phyloP scores from a whole-genome alignment of 2,329 filamentous ascomycete genomes.

The Ophiobolus disseminans region DNA sequence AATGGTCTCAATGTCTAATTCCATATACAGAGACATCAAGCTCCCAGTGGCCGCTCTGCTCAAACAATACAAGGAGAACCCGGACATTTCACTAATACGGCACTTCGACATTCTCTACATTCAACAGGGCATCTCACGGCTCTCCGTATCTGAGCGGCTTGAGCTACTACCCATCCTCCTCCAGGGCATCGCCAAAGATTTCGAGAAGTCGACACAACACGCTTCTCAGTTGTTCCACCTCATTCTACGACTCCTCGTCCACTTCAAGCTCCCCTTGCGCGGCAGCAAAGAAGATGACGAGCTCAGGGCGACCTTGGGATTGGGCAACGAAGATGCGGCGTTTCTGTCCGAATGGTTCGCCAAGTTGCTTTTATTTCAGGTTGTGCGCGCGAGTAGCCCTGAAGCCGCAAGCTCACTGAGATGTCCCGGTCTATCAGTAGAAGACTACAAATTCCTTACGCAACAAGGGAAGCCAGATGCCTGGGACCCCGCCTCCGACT shows the following conservation, averaged over 20 bases:
- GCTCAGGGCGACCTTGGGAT: slow-evolving; percentile 70
- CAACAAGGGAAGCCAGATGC: slow-evolving; percentile 71
- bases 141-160: slow-evolving; percentile 68
- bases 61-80: slow-evolving; percentile 85
- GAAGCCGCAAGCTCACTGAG: slow-evolving; percentile 50
- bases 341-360: slow-evolving; percentile 79
- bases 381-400: slow-evolving; percentile 43
- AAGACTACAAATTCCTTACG: slow-evolving; percentile 73
- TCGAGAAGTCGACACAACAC: slow-evolving; percentile 61
- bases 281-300: slow-evolving; percentile 79
- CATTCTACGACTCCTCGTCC: slow-evolving; percentile 76
- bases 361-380: slow-evolving; percentile 73
- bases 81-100: slow-evolving; percentile 73
- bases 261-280: slow-evolving; percentile 74
- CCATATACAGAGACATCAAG: slow-evolving; percentile 62
- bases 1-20: neutral
- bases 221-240: slow-evolving; percentile 79
- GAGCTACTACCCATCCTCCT: slow-evolving; percentile 75
- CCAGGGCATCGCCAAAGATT: slow-evolving; percentile 68
- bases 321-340: slow-evolving; percentile 73
- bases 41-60: slow-evolving; percentile 84
- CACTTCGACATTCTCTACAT: slow-evolving; percentile 91
- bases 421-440: slow-evolving; percentile 68
- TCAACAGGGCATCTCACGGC: slow-evolving; percentile 76
- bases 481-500: slow-evolving; percentile 67